Evolutionary conservation across 257 asterid genomes (phyloP).

Genomic region (Solanum tarijense): DNA sequence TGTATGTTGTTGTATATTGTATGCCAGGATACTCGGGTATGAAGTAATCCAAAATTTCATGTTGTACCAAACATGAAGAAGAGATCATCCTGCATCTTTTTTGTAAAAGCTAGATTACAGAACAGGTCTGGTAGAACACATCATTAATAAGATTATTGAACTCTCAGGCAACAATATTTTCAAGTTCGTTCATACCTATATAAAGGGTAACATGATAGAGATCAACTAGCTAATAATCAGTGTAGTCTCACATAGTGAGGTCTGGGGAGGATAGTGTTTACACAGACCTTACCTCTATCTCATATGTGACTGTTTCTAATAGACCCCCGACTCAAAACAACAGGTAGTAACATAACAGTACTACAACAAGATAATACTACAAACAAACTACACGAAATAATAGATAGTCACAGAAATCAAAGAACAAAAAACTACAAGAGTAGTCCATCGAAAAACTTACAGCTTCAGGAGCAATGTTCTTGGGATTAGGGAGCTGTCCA

Average conservation of each 20-base stretch:
- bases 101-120: no score
- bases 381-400: background rate
- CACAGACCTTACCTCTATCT: background rate
- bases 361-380: background rate
- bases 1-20: background rate
- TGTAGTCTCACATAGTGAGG: background rate
- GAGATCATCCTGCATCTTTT: background rate
- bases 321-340: background rate
- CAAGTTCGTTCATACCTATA: background rate
- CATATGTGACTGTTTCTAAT: no score
- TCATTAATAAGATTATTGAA: background rate
- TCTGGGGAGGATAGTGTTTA: background rate
- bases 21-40: background rate
- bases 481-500: background rate
- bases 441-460: background rate
- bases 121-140: background rate
- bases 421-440: background rate
- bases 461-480: background rate
- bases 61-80: background rate
- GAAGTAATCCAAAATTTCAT: background rate
- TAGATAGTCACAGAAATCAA: background rate
- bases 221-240: background rate
- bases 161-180: background rate
- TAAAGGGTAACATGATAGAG: background rate
- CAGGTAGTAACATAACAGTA: background rate